phyloP scores from a whole-genome alignment of 352 stramenopile species.

The Phytophthora hybrid region DNA sequence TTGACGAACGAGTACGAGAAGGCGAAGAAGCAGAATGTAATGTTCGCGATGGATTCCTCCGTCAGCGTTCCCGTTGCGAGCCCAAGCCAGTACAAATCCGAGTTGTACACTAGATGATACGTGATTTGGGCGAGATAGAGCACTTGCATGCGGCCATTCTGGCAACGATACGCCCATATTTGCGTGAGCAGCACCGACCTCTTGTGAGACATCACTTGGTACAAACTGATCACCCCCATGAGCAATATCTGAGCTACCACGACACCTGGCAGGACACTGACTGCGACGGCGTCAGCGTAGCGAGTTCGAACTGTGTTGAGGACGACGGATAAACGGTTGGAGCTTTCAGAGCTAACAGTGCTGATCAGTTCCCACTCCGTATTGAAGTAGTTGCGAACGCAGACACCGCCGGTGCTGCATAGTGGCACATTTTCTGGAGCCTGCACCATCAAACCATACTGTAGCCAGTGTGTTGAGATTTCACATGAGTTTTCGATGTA shows the following conservation, averaged over 20 bases:
- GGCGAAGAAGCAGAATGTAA: not conserved
- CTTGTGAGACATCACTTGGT: slow-evolving; percentile 28
- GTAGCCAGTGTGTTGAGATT: not conserved
- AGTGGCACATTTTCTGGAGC: slow-evolving; percentile 19
- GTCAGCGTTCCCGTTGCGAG: not conserved
- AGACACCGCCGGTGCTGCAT: slow-evolving; percentile 11
- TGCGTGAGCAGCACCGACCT: slow-evolving; percentile 27
- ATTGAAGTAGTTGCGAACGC: slow-evolving; percentile 27
- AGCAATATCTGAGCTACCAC: slow-evolving; percentile 26
- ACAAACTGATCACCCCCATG: slow-evolving; percentile 19
- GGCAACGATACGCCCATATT: slow-evolving; percentile 34
- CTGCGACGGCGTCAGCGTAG: slow-evolving; percentile 10
- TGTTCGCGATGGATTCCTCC: not conserved
- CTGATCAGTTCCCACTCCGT: slow-evolving; percentile 20
- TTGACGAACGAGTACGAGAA: not conserved
- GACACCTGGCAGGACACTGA: slow-evolving; percentile 22
- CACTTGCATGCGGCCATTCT: slow-evolving; percentile 4
- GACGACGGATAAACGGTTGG: slow-evolving; percentile 5
- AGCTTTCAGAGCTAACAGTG: not conserved
- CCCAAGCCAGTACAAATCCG: not conserved
- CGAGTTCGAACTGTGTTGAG: slow-evolving; percentile 14
- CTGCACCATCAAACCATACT: slow-evolving; percentile 24
- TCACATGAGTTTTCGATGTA: slow-evolving; percentile 19
- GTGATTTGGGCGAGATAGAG: not conserved
- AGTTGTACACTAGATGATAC: not conserved